Base-by-base conservation (phyloP, 371 early-diverging fungal genomes). In the Zychaea mexicana region DNA sequence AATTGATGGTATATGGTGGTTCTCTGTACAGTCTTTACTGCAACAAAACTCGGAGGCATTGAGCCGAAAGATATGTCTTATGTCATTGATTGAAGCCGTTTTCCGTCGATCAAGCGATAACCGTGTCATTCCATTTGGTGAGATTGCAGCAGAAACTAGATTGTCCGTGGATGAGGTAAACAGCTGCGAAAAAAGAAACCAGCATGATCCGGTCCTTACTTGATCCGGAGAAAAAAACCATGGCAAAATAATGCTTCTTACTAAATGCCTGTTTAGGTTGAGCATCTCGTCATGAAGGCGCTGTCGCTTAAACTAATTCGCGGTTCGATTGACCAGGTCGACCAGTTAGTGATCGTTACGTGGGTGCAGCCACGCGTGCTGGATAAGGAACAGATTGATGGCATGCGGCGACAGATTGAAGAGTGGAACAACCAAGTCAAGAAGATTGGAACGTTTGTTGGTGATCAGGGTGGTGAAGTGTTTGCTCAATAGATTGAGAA, bases 351-450 rank as follows among this genome's bases (percentile, higher is more conserved):
- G 5, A 79, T 82, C 32, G 87, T 98, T 46, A 85, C 94, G 49
- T 98, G 98, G 98, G 98, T 99, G 15, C 96, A 97, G 77, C 97
- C 98, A 13, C 93, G 99, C 64, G 96, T 96, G 3, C 78, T 99
- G 65, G 96, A 94, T 77, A 87, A 82, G 78, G 81, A 82, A 17
- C 98, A 98, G 79, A 94, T 99, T 62, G 85, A 87, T 68, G 86
- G 84, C 31, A 87, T 90, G 88, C 81, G 85, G 65, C 82, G 83
- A 68, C 81, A 81, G 58, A 68, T 87, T n/a, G 74, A 65, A 45
- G 78, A 74, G 24, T 87, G 87, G 87, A 78, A 74, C 31, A 75
- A 76, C 38, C 82, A 77, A 39, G 87, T 85, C 57, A 74, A 83
- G 69, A 85, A 80, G 66, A 87, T 85, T 52, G 82, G 85, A 28